Evolutionary conservation across 2,329 filamentous ascomycete genomes (phyloP).

Genomic region (Gnomoniopsis sp.): DNA sequence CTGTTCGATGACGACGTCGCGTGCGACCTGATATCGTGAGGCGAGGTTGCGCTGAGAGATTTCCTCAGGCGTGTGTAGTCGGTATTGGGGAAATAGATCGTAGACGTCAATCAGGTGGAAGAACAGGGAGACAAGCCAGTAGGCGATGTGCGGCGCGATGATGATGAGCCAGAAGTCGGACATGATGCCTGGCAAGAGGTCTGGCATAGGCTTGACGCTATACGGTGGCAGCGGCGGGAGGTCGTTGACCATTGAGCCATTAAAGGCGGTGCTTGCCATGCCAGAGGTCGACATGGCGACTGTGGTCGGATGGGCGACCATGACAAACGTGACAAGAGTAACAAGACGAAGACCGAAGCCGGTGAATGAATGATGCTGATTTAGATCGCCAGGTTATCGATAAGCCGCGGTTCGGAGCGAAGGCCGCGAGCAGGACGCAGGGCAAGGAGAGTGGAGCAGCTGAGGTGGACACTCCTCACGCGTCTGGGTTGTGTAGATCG

Average conservation of each 20-base stretch:
- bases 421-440: background rate
- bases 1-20: slow-evolving; percentile 90
- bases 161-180: slow-evolving; percentile 79
- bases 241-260: slow-evolving; percentile 53
- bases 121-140: slow-evolving; percentile 81
- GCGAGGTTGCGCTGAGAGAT: slow-evolving; percentile 85
- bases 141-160: slow-evolving; percentile 73
- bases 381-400: slow-evolving; percentile 6
- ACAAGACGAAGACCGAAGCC: background rate
- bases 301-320: slow-evolving; percentile 38
- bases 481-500: too few relatives aligned
- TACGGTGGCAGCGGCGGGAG: slow-evolving; percentile 87
- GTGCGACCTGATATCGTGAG: slow-evolving; percentile 77
- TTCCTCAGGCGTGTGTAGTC: slow-evolving; percentile 91
- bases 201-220: slow-evolving; percentile 63
- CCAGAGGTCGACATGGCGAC: slow-evolving; percentile 36
- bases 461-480: too few relatives aligned
- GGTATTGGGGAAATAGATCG: slow-evolving; percentile 86
- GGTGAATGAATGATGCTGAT: background rate
- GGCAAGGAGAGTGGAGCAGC: background rate
- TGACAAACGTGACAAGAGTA: slow-evolving; percentile 22
- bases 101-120: slow-evolving; percentile 86
- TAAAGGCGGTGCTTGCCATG: slow-evolving; percentile 38
- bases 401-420: too few relatives aligned
- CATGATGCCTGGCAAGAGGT: slow-evolving; percentile 67